Evolutionary conservation across 2,329 filamentous ascomycete species (phyloP), one percentile per base, ranked within the genome.

Genomic region (Pseudohalonectria lignicola): DNA sequence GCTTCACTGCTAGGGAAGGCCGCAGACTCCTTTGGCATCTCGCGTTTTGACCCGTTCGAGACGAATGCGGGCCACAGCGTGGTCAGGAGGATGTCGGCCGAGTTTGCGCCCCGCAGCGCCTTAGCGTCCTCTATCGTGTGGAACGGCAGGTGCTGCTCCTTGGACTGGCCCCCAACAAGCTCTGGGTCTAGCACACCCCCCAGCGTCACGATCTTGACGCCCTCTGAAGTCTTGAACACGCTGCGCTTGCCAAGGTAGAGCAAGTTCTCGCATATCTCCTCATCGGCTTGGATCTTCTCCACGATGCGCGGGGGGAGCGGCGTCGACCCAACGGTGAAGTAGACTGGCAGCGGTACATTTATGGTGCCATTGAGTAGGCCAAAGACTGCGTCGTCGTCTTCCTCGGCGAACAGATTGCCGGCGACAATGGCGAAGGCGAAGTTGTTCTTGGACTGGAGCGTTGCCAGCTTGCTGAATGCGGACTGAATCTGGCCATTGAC

Each of bases 211-310:
- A 98, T 87, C 36, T 82, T 79, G 33, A 96, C 68, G 1, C 88
- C 90, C 47, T 95, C 88, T 0, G 84, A 82, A 0, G 90, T 96
- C 56, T 92, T 96, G 37, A 86, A 82, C 12, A 82, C 79, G 43
- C 84, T 86, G 50, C 86, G 80, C 59, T 92, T 93, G 41, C 85
- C 88, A 1, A 98, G 74, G 51, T 82, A 94, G 59, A 86, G 85
- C 10, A 98, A 73, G 54, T 98, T 96, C n/a, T 81, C 72, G 55
- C 87, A 94, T 15, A 98, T 71, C 48, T 80, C 76, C 51, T 79
- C 80, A 44, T 82, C 76, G 25, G 73, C 71, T 52, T 86, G 73
- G 37, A 96, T 71, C 54, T 79, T 87, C 51, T 83, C 74, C 16
- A 82, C 66, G 17, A 95, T 74, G 21, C 66, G 62, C 3, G 67